Conservation (phyloP, 202 grass and related monocot species). For the Eragrostis tef region DNA sequence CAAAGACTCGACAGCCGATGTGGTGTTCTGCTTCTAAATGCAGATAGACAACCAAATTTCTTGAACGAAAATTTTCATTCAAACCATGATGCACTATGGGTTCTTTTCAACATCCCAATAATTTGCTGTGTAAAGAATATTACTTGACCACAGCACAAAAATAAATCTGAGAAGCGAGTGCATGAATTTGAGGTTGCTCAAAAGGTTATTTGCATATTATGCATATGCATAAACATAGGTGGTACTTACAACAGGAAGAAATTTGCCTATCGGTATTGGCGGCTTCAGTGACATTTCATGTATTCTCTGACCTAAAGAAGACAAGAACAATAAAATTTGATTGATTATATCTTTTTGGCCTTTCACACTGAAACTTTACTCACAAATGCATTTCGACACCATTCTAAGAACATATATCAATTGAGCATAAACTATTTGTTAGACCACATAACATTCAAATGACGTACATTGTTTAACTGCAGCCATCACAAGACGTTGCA, state of each 20-base stretch:
- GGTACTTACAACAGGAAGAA: slow-evolving; percentile 71
- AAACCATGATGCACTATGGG: background rate
- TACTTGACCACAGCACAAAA: background rate
- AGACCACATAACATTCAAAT: background rate
- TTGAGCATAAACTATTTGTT: slow-evolving; percentile 3
- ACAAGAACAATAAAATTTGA: slow-evolving; percentile 34
- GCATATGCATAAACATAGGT: slow-evolving; percentile 3
- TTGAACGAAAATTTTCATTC: background rate
- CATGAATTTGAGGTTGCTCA: slow-evolving; percentile 30
- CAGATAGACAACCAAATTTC: background rate
- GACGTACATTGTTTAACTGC: slow-evolving; percentile 90
- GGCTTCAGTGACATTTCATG: slow-evolving; percentile 83
- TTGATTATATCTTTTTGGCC: background rate
- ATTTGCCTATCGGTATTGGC: slow-evolving; percentile 60
- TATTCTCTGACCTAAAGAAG: slow-evolving; percentile 79
- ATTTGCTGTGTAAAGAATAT: slow-evolving; percentile 24
- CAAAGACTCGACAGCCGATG: background rate
- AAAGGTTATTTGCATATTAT: background rate
- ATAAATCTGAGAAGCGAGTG: background rate
- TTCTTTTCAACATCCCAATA: background rate
- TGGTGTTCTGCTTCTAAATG: background rate
- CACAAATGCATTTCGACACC: background rate
- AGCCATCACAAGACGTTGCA: slow-evolving; percentile 82
- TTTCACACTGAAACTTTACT: slow-evolving; percentile 14
- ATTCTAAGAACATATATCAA: slow-evolving; percentile 1